Percentiles rank a stretch among this genome's conserved stretches.
These are phyloP conservation scores for Pseudopithomyces chartarum DNA, from an alignment of 2,329 filamentous ascomycete genomes.

Conservation along the genomic window DNA sequence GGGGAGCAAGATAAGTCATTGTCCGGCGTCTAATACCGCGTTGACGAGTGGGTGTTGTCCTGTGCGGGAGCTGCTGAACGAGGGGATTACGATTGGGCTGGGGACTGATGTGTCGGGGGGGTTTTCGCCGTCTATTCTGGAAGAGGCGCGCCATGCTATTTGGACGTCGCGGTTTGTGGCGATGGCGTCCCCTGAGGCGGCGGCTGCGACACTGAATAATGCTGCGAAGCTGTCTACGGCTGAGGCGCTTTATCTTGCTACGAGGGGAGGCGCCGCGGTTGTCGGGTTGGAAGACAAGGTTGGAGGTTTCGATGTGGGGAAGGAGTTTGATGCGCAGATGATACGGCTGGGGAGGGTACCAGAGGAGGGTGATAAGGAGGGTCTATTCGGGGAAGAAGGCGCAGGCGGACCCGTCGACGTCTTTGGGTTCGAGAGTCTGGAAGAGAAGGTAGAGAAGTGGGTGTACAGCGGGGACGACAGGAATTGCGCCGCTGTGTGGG, in stretches of 20 bases:
- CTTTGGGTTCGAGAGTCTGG: conserved; percentile 91
- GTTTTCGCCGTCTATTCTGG: conserved; percentile 79
- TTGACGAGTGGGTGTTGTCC: conserved; percentile 79
- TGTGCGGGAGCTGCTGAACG: conserved; percentile 74
- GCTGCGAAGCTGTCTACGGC: conserved; percentile 76
- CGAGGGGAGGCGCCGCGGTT: conserved; percentile 82
- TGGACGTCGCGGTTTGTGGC: conserved; percentile 77
- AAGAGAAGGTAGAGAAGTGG: conserved; percentile 90
- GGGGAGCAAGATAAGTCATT: conserved; percentile 76
- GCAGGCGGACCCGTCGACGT: conserved; percentile 72
- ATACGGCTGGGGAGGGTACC: conserved; percentile 62
- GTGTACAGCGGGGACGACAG: conserved; percentile 91
- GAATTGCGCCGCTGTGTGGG: conserved; percentile 89
- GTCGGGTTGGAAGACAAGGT: conserved; percentile 74
- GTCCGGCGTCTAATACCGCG: conserved; percentile 83
- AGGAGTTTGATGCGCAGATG: conserved; percentile 90
- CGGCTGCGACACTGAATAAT: conserved; percentile 28
- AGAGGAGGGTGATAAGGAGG: conserved; percentile 34
- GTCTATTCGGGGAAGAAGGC: conserved; percentile 48
- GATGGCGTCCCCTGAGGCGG: conserved; percentile 48
- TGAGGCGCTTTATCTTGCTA: conserved; percentile 85
- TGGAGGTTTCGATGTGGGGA: conserved; percentile 83
- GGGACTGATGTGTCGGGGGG: conserved; percentile 93
- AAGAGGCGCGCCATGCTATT: conserved; percentile 80
- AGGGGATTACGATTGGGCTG: conserved; percentile 78